Conservation (phyloP, 2,329 filamentous ascomycete species). For the Fusarium equiseti region DNA sequence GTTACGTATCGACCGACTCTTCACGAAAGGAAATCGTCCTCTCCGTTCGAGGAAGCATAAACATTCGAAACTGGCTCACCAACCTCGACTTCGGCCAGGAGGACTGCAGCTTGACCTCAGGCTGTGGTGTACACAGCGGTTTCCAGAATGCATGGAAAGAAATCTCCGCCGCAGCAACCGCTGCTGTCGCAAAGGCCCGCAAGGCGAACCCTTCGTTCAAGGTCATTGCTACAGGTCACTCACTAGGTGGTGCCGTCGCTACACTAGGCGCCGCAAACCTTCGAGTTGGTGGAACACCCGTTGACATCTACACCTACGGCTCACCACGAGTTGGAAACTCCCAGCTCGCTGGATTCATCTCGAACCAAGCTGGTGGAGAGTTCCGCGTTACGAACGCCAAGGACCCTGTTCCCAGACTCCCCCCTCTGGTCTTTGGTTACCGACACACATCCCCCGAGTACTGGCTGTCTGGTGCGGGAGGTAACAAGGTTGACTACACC, state of each 20-base stretch:
- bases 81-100: conserved; percentile 57
- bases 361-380: conserved; percentile 62
- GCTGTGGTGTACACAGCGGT: conserved; percentile 67
- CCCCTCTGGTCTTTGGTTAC: conserved; percentile 71
- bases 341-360: conserved; percentile 66
- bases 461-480: conserved; percentile 63
- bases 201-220: conserved; percentile 63
- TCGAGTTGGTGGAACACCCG: conserved; percentile 58
- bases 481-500: conserved; percentile 52
- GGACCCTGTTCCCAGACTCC: conserved; percentile 77
- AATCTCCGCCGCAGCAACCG: conserved; percentile 57
- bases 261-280: conserved; percentile 70
- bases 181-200: conserved; percentile 59
- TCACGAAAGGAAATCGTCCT: conserved; percentile 67
- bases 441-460: conserved; percentile 78
- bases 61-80: conserved; percentile 71
- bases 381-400: conserved; percentile 75
- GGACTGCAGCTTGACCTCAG: conserved; percentile 50
- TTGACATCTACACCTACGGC: conserved; percentile 75
- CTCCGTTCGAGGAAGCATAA: conserved; percentile 69
- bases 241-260: conserved; percentile 74
- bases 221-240: conserved; percentile 74
- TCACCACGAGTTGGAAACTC: conserved; percentile 73
- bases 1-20: conserved; percentile 65
- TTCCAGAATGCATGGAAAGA: conserved; percentile 72